phyloP scores from a whole-genome alignment of 306 rosid genomes.

The Vigna trinervia region DNA sequence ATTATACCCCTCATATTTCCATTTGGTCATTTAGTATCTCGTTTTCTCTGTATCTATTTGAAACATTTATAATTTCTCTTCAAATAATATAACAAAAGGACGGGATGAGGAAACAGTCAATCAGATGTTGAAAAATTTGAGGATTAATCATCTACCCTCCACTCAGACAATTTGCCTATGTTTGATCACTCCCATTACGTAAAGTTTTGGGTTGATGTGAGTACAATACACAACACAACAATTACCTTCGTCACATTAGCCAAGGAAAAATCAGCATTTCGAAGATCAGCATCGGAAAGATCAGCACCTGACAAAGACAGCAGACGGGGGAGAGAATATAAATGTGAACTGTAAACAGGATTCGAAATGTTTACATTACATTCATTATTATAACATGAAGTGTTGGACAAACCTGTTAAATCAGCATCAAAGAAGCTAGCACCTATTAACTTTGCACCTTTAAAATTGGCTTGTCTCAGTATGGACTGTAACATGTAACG shows the following conservation, averaged over 20 bases:
- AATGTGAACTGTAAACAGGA: constrained; percentile 17
- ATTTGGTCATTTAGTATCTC: constrained; percentile 4
- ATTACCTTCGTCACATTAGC: constrained; percentile 94
- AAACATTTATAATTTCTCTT: constrained; percentile 6
- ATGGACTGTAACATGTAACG: constrained; percentile 74
- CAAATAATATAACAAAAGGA: constrained; percentile 5
- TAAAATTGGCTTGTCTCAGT: constrained; percentile 82
- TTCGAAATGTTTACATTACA: background rate
- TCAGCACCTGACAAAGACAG: constrained; percentile 69
- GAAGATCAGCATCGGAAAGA: constrained; percentile 92
- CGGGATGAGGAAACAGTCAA: background rate
- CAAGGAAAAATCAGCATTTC: constrained; percentile 87
- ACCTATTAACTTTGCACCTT: constrained; percentile 86
- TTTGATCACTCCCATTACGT: background rate
- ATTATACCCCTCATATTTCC: no score
- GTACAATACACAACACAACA: constrained; percentile 17
- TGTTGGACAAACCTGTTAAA: constrained; percentile 68
- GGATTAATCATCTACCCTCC: constrained; percentile 1
- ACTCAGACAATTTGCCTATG: background rate
- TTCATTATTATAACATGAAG: constrained; percentile 9
- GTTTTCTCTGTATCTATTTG: background rate
- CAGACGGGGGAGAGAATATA: background rate
- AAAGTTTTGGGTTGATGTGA: background rate
- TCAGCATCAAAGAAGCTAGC: constrained; percentile 98
- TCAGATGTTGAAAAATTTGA: constrained; percentile 31